Conservation (phyloP, 805 yeast species). For the Lipomyces chichibuensis region DNA sequence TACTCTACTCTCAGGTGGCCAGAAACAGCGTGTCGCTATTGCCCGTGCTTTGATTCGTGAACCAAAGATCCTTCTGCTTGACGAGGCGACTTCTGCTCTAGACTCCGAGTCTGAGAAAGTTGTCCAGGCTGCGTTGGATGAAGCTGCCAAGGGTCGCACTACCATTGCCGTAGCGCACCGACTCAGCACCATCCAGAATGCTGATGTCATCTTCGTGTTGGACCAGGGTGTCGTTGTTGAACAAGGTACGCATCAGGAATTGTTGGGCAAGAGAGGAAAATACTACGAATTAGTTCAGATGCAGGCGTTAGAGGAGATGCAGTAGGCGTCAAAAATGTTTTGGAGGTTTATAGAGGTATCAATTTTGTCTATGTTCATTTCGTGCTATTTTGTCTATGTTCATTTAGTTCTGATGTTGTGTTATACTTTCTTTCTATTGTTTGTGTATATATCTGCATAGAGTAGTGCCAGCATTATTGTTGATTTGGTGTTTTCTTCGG, state of each 20-base stretch:
- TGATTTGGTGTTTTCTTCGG: not conserved
- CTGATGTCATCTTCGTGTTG: constrained; percentile 57
- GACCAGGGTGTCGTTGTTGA: constrained; percentile 60
- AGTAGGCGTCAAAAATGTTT: not conserved
- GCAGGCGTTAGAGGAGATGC: constrained; percentile 52
- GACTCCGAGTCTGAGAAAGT: constrained; percentile 65
- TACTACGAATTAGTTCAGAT: constrained; percentile 49
- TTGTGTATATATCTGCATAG: not conserved
- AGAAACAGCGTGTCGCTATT: constrained; percentile 65
- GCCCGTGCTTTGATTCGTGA: constrained; percentile 64
- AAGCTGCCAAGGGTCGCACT: constrained; percentile 65
- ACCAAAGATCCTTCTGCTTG: constrained; percentile 60
- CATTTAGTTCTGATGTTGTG: not conserved
- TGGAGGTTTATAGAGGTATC: not conserved
- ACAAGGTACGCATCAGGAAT: constrained; percentile 51
- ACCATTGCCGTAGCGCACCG: constrained; percentile 78
- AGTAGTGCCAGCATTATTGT: not conserved
- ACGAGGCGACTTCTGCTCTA: constrained; percentile 60
- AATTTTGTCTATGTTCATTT: not conserved
- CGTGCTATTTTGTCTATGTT: not conserved
- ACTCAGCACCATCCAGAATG: constrained; percentile 59
- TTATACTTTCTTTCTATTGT: not conserved
- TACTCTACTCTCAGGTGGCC: constrained; percentile 63
- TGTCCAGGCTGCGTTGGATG: constrained; percentile 63
- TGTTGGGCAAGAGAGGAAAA: constrained; percentile 46